Base-by-base conservation (phyloP, 805 yeast genomes). In the Zygoascus flipseniorum region DNA sequence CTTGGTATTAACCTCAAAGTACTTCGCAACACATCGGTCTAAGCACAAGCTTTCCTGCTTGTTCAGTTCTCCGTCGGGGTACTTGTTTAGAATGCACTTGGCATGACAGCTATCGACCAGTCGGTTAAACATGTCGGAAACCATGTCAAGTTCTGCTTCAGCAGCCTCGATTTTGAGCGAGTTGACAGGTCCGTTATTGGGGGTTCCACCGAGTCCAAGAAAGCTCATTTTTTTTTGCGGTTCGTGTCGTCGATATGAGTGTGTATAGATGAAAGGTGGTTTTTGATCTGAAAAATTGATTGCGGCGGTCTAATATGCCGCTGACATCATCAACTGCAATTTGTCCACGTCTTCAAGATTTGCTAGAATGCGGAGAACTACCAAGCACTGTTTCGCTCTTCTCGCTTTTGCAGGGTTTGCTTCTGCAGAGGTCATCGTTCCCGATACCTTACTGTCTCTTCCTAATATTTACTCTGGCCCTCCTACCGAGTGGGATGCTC, bases 141-240 rank as follows among this genome's bases (percentile, higher is more conserved):
- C 96, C 83, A 93, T 85, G 70, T 92, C 99, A 61, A 92, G 79
- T 72, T 92, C 99, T 54, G 96, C 87, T 74, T 92, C 98, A 51
- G 99, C 99, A 60, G 96, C 96, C 48, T 70, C 70, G 56, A 72
- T 56, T 65, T 72, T 72, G 47, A 60, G 52, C 43, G 59, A 59
- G 59, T 67, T 63, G 52, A 63, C 67, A 37, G 55, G 45, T 41
- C 64, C 62, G 57, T 68, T 69, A 56, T 68, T 70, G 49, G 78
- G 76, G 55, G 73, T 65, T 52, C 80, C 80, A 55, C 81, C 81
- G 60, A 79, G 70, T 64, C 83, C 83, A 16, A 70, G 65, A 58
- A 70, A 70, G 43, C 73, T 68, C 73, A 70, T 70, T 48, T 44
- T 56, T 13, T 45, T 47, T 35, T 35, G 39, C 16, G 39, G 39